A percentile compares a stretch with the other conserved stretches of the same genome.
Evolutionary conservation across 2,329 filamentous ascomycete species (phyloP).

Genomic region (Delphinella strobiligena): DNA sequence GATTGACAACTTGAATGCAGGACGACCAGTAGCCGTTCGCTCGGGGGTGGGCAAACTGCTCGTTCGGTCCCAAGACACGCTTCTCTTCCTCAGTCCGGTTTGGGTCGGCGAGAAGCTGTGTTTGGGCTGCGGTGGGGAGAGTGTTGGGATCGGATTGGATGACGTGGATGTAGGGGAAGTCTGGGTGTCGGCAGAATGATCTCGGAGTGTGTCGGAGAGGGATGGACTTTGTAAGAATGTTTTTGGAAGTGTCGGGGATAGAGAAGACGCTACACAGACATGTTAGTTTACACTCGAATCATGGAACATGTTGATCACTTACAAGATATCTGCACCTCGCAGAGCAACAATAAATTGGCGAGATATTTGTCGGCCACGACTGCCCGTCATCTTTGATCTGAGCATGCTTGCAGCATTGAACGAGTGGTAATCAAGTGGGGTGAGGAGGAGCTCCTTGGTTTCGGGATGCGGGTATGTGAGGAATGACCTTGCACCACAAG

Average conservation of each 20-base stretch:
- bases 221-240: slow-evolving; percentile 26
- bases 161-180: slow-evolving; percentile 82
- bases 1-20: slow-evolving; percentile 86
- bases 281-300: no score
- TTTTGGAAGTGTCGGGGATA: slow-evolving; percentile 10
- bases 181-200: slow-evolving; percentile 76
- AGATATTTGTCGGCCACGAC: slow-evolving; percentile 44
- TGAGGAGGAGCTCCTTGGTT: slow-evolving; percentile 80
- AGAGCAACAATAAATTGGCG: slow-evolving; percentile 90
- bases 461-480: slow-evolving; percentile 84
- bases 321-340: slow-evolving; percentile 43
- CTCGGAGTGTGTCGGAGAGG: slow-evolving; percentile 83
- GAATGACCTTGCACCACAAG: slow-evolving; percentile 89
- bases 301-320: no score
- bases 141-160: slow-evolving; percentile 91
- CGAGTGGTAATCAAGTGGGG: slow-evolving; percentile 75
- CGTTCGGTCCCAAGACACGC: slow-evolving; percentile 59
- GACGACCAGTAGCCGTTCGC: slow-evolving; percentile 86
- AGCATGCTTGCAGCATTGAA: slow-evolving; percentile 96
- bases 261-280: no score
- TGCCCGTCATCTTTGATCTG: slow-evolving; percentile 47
- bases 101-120: slow-evolving; percentile 62
- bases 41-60: slow-evolving; percentile 81
- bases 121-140: slow-evolving; percentile 63
- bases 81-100: slow-evolving; percentile 47